A percentile compares a stretch with the other conserved stretches of the same genome.
These are phyloP conservation scores for Antitrichia curtipendula DNA, from an alignment of 225 moss, liverwort and hornwort genomes.

Conservation along the genomic window DNA sequence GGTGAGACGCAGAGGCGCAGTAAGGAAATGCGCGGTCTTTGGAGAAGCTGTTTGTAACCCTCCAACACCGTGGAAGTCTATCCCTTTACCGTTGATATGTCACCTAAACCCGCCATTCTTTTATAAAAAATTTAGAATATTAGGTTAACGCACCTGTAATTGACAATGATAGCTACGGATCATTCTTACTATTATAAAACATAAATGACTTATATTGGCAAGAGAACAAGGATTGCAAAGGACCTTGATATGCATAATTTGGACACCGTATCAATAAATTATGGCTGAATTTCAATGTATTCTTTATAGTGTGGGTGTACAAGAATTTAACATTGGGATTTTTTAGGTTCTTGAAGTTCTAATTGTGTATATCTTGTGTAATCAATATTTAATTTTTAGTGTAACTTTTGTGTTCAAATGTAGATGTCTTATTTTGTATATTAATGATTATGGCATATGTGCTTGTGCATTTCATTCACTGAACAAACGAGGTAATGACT, in stretches of 20 bases:
- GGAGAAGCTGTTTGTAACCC: background rate
- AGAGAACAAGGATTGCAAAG: rapidly evolving
- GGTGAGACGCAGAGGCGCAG: background rate
- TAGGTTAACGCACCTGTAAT: background rate
- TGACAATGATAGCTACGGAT: background rate
- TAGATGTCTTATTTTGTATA: background rate
- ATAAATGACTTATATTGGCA: background rate
- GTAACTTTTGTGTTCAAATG: rapidly evolving
- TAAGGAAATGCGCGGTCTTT: background rate
- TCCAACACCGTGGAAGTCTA: background rate
- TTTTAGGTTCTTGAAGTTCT: rapidly evolving
- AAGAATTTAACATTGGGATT: background rate
- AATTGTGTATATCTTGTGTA: background rate
- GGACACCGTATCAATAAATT: rapidly evolving
- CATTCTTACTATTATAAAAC: background rate
- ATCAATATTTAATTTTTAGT: background rate
- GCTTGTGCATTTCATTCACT: background rate
- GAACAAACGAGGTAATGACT: rapidly evolving
- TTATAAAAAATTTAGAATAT: background rate
- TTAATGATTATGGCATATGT: background rate
- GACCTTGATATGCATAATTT: background rate
- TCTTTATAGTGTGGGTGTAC: rapidly evolving
- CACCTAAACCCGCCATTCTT: background rate
- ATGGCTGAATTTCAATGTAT: background rate
- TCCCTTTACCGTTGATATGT: background rate